phyloP scores from a whole-genome alignment of 2,329 filamentous ascomycete genomes.

The Thelonectria olida region DNA sequence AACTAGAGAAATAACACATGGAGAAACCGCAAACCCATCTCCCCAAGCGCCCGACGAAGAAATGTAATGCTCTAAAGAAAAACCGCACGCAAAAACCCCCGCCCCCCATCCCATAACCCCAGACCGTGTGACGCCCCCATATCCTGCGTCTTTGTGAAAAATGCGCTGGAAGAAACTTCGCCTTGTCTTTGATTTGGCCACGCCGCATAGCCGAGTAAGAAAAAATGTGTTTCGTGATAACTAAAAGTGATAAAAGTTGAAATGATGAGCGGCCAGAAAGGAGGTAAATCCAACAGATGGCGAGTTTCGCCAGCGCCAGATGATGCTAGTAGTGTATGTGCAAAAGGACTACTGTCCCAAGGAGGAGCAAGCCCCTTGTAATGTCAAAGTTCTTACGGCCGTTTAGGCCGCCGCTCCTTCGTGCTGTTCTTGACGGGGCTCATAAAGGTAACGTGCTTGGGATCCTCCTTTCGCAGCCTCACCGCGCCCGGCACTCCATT shows the following conservation, averaged over 20 bases:
- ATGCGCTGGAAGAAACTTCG: conserved; percentile 35
- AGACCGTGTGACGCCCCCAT: conserved; percentile 26
- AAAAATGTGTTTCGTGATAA: conserved; percentile 29
- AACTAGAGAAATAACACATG: conserved; percentile 2
- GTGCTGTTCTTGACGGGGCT: conserved; percentile 56
- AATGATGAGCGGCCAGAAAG: conserved; percentile 39
- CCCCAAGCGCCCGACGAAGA: conserved; percentile 32
- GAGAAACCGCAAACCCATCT: conserved; percentile 15
- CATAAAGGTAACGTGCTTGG: conserved; percentile 66
- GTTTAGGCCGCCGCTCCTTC: conserved; percentile 43
- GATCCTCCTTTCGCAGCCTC: conserved; percentile 63
- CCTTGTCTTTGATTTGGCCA: conserved; percentile 27
- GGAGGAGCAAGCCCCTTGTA: background rate
- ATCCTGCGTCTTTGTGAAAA: conserved; percentile 23
- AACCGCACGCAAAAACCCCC: conserved; percentile 23
- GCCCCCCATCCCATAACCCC: conserved; percentile 20
- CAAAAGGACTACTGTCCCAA: background rate
- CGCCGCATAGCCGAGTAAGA: conserved; percentile 17
- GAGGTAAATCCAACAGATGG: conserved; percentile 36
- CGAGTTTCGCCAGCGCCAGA: conserved; percentile 20
- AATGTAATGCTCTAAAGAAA: conserved; percentile 33
- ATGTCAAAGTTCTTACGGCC: conserved; percentile 32
- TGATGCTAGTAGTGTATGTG: conserved; percentile 20
- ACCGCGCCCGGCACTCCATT: conserved; percentile 55
- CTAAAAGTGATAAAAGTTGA: conserved; percentile 43